Percentiles rank a stretch among this genome's conserved stretches.
phyloP scores from a whole-genome alignment of 768 basidiomycete genomes.

The Leucocoprinus leucothites region DNA sequence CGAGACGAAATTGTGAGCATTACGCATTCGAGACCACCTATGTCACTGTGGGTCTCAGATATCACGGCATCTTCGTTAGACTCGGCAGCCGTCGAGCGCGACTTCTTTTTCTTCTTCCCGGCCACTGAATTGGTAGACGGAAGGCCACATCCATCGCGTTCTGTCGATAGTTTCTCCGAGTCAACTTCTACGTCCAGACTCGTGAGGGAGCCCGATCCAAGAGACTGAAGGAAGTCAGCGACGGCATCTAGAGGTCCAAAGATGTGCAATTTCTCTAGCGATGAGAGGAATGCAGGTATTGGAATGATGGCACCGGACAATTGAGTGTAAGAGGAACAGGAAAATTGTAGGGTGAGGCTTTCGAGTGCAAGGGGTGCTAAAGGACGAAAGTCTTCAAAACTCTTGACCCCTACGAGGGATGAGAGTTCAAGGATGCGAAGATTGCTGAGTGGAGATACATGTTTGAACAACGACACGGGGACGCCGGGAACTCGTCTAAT shows the following conservation, averaged over 20 bases:
- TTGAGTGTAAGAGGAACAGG: not conserved
- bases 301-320: not conserved
- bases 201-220: not conserved
- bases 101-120: too few relatives aligned
- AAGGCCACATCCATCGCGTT: too few relatives aligned
- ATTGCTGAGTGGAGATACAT: not conserved
- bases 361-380: not conserved
- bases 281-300: not conserved
- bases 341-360: not conserved
- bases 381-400: not conserved
- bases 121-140: too few relatives aligned
- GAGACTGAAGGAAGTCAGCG: not conserved
- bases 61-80: too few relatives aligned
- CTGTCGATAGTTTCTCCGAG: not conserved
- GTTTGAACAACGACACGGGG: not conserved
- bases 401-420: not conserved
- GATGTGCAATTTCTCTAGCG: not conserved
- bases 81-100: too few relatives aligned
- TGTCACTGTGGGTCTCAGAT: too few relatives aligned
- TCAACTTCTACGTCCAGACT: not conserved
- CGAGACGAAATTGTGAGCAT: not conserved
- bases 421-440: not conserved
- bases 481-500: not conserved
- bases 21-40: too few relatives aligned
- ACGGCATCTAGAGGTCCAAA: not conserved